Base-by-base conservation (phyloP, 1,139 yeast genomes). In the Kodamaea ohmeri region DNA sequence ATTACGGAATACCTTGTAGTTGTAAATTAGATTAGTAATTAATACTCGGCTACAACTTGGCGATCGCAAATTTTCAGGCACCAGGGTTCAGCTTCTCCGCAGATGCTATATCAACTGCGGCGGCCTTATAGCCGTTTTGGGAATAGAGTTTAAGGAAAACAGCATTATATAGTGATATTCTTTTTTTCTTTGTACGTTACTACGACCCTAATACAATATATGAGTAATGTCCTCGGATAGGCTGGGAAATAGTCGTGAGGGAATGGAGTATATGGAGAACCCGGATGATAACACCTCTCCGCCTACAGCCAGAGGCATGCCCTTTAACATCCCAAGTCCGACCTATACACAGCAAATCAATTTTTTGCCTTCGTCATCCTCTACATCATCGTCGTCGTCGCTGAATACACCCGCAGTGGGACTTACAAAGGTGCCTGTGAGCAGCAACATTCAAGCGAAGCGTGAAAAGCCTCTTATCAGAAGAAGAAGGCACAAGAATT, bases 401-500 rank as follows among this genome's bases (percentile, higher is more conserved):
- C 4, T 13, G 4, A 8, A 19, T 9, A 12, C 17, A 8, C 16
- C 16, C 19, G 5, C n/a, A n/a, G 8, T 4, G 12, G 20, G 9
- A 3, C 25, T 18, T 7, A 7, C 4, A 18, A 22, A 14, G 6
- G 8, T 26, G 14, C 6, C 12, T 4, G 18, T 17, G 13, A 24
- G 21, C 27, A 19, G n/a, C 22, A 3, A 12, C 17, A 12, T 19
- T 12, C 34, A 31, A 6, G 20, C 8, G 7, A 21, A 31, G 19
- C 34, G 34, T 16, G 28, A 24, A n/a, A 34, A 35, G 12, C 35
- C 33, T 7, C 16, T 24, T 16, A 14, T 34, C 13, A 47, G 45
- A 15, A 38, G 53, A 22, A 34, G 51, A 18, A 46, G 46, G 28
- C 53, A 49, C 36, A 48, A 47, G 39, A 49, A 49, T 41, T 46